phyloP scores from a whole-genome alignment of 805 yeast genomes.

The Starmerella vaccinii region DNA sequence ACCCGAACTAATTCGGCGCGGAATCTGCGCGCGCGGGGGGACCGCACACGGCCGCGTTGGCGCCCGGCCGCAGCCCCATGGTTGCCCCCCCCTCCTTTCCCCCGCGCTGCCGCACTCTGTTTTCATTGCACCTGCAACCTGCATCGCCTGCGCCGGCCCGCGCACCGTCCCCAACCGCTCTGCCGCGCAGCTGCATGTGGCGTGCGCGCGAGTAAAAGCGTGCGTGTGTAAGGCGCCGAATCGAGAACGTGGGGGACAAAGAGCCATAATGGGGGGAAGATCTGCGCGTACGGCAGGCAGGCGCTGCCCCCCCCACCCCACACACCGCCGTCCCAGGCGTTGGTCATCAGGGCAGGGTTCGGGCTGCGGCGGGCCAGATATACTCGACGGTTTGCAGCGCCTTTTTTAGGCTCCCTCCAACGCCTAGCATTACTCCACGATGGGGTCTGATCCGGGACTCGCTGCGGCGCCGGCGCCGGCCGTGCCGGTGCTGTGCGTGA shows the following conservation, averaged over 20 bases:
- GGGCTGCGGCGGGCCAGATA: background rate
- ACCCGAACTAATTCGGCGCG: no score
- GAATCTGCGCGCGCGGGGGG: no score
- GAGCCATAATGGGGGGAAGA: background rate
- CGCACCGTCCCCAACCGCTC: constrained; percentile 1
- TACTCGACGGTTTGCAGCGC: background rate
- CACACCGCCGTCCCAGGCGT: background rate
- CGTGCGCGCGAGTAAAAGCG: background rate
- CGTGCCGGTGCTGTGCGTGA: background rate
- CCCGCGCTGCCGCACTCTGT: no score
- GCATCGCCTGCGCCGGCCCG: background rate
- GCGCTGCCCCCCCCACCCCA: no score
- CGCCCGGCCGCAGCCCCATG: no score
- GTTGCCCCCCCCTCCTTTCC: no score
- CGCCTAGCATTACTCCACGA: no score
- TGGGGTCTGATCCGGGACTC: background rate
- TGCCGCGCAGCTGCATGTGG: background rate
- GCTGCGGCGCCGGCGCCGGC: background rate
- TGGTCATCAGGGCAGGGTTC: background rate
- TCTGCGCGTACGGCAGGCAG: background rate
- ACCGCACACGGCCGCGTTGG: no score
- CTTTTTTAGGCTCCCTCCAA: no score
- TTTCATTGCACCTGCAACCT: background rate
- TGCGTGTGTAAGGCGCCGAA: background rate
- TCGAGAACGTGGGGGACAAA: constrained; percentile 3